phyloP scores from a whole-genome alignment of 2,329 filamentous ascomycete species.

The Colletotrichum tabaci region DNA sequence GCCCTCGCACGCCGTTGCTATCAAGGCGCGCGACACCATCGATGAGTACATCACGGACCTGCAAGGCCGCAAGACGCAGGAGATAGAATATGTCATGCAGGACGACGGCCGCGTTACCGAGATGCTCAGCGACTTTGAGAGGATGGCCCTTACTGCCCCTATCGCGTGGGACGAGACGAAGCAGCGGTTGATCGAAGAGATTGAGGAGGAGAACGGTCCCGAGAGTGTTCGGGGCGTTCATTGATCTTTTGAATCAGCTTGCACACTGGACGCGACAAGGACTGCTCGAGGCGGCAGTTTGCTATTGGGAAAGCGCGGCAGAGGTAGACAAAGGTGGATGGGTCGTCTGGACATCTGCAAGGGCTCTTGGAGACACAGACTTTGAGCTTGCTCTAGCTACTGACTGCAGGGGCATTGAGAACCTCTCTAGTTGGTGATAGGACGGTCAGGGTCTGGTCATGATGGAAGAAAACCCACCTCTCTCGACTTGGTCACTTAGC shows the following conservation, averaged over 20 bases:
- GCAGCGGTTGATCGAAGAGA: background rate
- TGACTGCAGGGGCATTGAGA: too few species aligned
- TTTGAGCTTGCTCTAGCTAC: too few species aligned
- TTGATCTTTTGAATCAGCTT: background rate
- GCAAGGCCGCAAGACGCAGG: constrained; percentile 68
- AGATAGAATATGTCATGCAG: constrained; percentile 55
- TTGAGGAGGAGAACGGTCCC: background rate
- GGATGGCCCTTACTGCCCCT: background rate
- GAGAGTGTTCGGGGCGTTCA: background rate
- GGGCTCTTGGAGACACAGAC: too few species aligned
- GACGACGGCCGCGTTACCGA: constrained; percentile 46
- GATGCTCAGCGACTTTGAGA: constrained; percentile 2
- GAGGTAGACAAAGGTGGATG: too few species aligned
- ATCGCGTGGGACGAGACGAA: background rate
- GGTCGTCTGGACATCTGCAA: too few species aligned
- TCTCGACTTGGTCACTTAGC: too few species aligned
- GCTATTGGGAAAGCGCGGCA: too few species aligned
- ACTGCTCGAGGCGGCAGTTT: too few species aligned
- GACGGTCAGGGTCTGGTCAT: too few species aligned
- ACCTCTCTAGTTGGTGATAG: too few species aligned
- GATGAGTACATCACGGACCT: constrained; percentile 70
- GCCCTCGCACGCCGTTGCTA: constrained; percentile 70
- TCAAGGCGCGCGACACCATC: constrained; percentile 70
- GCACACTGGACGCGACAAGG: too few species aligned
- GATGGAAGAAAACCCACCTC: too few species aligned